phyloP scores from a whole-genome alignment of 192 early-diverging fungal genomes.

The Helicostylum pulchrum region DNA sequence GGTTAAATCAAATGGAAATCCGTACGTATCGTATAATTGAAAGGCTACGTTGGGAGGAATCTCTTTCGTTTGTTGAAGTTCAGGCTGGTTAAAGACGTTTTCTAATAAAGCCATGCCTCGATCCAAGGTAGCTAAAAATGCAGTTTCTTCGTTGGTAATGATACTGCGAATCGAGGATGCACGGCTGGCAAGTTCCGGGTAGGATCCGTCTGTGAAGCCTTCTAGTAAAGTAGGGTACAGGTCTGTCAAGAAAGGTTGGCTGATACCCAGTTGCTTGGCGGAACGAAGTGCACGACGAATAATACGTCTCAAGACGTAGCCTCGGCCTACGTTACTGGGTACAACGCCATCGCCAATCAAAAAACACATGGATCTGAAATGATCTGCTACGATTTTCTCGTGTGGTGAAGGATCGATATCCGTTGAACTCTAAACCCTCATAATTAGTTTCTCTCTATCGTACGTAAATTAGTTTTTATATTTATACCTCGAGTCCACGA shows the following conservation, averaged over 20 bases:
- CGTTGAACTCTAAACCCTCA: neutral
- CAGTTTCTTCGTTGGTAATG: conserved; percentile 46
- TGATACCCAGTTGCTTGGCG: conserved; percentile 52
- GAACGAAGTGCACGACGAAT: conserved; percentile 56
- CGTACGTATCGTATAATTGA: conserved; percentile 55
- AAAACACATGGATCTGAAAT: conserved; percentile 53
- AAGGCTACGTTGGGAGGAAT: conserved; percentile 50
- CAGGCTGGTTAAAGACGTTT: conserved; percentile 39
- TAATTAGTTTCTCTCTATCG: no score
- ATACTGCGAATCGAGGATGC: conserved; percentile 41
- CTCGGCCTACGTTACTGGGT: conserved; percentile 53
- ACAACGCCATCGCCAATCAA: conserved; percentile 58
- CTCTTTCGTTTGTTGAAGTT: conserved; percentile 27
- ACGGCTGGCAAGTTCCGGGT: conserved; percentile 42
- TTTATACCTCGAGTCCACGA: conserved; percentile 27
- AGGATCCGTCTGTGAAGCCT: conserved; percentile 33
- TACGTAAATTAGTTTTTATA: no score
- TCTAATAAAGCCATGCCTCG: conserved; percentile 47
- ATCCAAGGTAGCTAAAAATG: conserved; percentile 47
- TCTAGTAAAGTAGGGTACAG: conserved; percentile 46
- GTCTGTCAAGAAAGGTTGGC: conserved; percentile 49
- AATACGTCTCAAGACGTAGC: conserved; percentile 58
- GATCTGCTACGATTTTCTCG: conserved; percentile 58
- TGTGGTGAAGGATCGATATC: conserved; percentile 37
- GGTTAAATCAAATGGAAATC: conserved; percentile 58